Base-by-base conservation (phyloP, 2,329 filamentous ascomycete species). In the Gnomoniopsis smithogilvyi region DNA sequence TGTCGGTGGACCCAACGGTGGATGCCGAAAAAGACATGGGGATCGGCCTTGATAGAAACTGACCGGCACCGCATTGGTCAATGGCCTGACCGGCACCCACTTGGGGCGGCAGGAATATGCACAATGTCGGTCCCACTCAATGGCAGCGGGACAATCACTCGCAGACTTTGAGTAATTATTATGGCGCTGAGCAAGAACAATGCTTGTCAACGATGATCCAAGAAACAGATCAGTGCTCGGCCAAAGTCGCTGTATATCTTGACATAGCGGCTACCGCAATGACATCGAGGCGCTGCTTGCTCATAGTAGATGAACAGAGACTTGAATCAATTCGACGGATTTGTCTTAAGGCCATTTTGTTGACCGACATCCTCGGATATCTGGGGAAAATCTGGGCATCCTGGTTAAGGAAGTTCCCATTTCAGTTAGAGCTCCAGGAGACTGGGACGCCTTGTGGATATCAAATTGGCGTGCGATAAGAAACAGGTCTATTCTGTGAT, bases 401-500 rank as follows among this genome's bases (percentile, higher is more conserved):
- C 26, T 30, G 26, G 26, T n/a, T 8, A 30, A 30, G 26, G 26
- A 30, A 30, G 26, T 30, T 30, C 26, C 26, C 8, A 30, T 30
- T 30, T 8, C 8, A 30, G 26, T 30, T 30, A 30, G 26, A 30
- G 26, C 26, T 30, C 8, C 26, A 30, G 26, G 26, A 4, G 26
- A 30, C 26, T 30, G 26, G 26, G 26, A 30, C 26, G 26, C 26
- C 26, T 30, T 30, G 26, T 30, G 26, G 26, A 30, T 30, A 8
- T 30, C 26, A 30, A 30, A 30, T 30, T 30, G 26, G 26, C 26
- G 4, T 30, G 26, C 26, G 58, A 60, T 60, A 57, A 60, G 49
- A 50, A 50, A 24, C 53, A 41, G 17, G 22, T 26, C 36, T n/a
- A 11, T 43, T 43, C 49, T 24, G 33, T 46, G 33, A 22, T 30